phyloP scores from a whole-genome alignment of 2,329 filamentous ascomycete genomes.

The Lachnellula arida region DNA sequence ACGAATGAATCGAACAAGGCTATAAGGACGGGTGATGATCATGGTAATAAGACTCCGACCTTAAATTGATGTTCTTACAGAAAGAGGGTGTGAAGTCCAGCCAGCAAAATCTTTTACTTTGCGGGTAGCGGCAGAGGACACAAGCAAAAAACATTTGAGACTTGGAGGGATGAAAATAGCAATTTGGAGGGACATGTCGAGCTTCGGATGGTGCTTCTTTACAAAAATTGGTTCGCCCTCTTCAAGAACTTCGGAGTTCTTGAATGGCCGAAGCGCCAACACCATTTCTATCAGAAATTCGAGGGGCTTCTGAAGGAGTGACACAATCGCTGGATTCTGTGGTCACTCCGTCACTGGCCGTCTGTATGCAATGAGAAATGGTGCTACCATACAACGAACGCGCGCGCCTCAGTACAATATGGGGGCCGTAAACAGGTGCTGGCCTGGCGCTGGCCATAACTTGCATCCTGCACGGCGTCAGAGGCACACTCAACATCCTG shows the following conservation, averaged over 20 bases:
- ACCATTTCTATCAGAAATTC: too few species aligned
- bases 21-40: conserved; percentile 22
- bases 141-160: not conserved
- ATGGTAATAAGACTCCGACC: not conserved
- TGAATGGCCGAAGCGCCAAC: too few species aligned
- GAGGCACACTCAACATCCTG: not conserved
- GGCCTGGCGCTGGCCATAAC: not conserved
- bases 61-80: conserved; percentile 1
- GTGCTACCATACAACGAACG: not conserved
- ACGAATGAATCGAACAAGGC: conserved; percentile 26
- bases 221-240: not conserved
- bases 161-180: not conserved
- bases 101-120: not conserved
- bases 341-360: not conserved
- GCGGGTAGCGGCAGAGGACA: conserved; percentile 1
- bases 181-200: not conserved
- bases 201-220: not conserved
- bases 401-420: not conserved
- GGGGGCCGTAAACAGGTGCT: not conserved
- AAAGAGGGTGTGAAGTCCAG: conserved; percentile 5
- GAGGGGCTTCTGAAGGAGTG: not conserved
- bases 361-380: not conserved
- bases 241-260: not conserved
- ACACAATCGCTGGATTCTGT: not conserved
- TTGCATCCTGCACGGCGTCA: not conserved